phyloP scores from a whole-genome alignment of 2,329 filamentous ascomycete genomes.

The Esteya vermicola region DNA sequence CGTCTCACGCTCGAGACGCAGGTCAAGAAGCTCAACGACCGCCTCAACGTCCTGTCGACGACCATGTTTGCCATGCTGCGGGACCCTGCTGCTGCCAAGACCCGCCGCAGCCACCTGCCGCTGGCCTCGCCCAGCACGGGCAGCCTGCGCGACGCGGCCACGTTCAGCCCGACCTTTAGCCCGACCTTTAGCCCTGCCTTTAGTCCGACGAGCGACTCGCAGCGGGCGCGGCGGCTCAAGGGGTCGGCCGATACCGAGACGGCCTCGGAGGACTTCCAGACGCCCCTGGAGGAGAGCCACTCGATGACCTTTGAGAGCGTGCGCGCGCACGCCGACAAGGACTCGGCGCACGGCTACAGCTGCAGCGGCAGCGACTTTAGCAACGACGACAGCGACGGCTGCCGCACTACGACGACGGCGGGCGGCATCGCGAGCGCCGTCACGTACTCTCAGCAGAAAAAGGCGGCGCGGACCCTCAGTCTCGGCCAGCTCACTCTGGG shows the following conservation, averaged over 20 bases:
- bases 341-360: slow-evolving; percentile 10
- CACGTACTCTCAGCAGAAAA: slow-evolving; percentile 23
- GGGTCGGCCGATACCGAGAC: slow-evolving; percentile 14
- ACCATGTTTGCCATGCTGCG: slow-evolving; percentile 24
- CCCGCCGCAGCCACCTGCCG: slow-evolving; percentile 14
- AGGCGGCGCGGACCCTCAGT: slow-evolving; percentile 49
- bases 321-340: too few species aligned
- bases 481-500: slow-evolving; percentile 41
- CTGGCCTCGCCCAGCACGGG: slow-evolving; percentile 4
- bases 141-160: slow-evolving; percentile 3
- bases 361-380: slow-evolving; percentile 15
- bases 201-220: background rate
- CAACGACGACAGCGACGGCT: slow-evolving; percentile 14
- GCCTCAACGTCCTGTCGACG: slow-evolving; percentile 30
- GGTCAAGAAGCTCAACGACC: slow-evolving; percentile 36
- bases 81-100: slow-evolving; percentile 20
- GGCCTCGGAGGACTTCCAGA: slow-evolving; percentile 35
- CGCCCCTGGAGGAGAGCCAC: slow-evolving; percentile 33
- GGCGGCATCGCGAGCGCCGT: slow-evolving; percentile 2
- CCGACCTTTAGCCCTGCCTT: too few species aligned
- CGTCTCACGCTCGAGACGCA: slow-evolving; percentile 41
- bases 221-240: slow-evolving; percentile 6
- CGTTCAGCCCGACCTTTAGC: too few species aligned
- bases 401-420: background rate
- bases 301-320: too few species aligned